phyloP scores from a whole-genome alignment of 2,329 filamentous ascomycete genomes.

The Scytalidium lignicola region DNA sequence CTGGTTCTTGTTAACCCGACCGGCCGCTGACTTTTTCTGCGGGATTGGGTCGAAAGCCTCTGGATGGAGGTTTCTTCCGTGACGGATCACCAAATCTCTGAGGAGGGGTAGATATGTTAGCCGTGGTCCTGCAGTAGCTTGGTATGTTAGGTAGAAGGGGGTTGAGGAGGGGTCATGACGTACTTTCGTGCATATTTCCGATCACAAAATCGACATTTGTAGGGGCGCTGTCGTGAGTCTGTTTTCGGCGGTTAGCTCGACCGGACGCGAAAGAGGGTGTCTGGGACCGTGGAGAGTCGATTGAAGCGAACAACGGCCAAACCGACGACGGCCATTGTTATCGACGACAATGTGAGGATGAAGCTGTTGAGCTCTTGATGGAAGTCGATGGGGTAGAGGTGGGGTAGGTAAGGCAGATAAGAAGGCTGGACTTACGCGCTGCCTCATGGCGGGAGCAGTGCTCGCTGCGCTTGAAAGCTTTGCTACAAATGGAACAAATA shows the following conservation, averaged over 20 bases:
- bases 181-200: background rate
- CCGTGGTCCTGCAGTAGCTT: background rate
- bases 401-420: background rate
- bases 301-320: background rate
- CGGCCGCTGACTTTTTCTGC: background rate
- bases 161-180: background rate
- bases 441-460: background rate
- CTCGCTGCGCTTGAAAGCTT: background rate
- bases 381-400: background rate
- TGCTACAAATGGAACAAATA: background rate
- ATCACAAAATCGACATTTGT: background rate
- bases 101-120: background rate
- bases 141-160: background rate
- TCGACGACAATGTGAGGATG: background rate
- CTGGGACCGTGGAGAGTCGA: background rate
- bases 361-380: background rate
- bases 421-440: background rate
- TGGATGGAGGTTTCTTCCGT: background rate
- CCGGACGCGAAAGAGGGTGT: background rate
- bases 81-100: background rate
- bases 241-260: background rate
- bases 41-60: background rate
- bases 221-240: background rate
- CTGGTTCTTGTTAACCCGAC: background rate
- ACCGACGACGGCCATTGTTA: background rate